Evolutionary conservation across 306 rosid genomes (phyloP).

Genomic region (Canavalia gladiata): DNA sequence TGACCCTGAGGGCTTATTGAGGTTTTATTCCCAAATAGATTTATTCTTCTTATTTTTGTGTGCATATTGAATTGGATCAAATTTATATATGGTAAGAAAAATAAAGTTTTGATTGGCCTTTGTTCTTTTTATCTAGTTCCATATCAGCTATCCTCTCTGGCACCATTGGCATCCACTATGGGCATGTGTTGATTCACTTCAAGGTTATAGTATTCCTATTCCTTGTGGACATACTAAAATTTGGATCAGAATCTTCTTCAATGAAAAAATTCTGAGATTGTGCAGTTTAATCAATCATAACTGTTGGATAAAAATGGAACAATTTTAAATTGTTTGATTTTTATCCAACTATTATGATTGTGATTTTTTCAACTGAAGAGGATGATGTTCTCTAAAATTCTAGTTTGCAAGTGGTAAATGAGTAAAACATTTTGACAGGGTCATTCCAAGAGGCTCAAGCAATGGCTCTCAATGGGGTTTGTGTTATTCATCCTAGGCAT

Average conservation of each 20-base stretch:
- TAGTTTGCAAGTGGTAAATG: background rate
- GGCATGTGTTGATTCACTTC: conserved; percentile 79
- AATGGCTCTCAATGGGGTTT: conserved; percentile 74
- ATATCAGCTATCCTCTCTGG: conserved; percentile 75
- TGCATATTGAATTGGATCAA: too few species aligned
- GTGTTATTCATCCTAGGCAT: conserved; percentile 62
- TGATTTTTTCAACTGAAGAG: too few species aligned
- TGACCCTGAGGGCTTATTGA: conserved; percentile 80
- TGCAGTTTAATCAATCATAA: too few species aligned
- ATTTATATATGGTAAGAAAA: too few species aligned
- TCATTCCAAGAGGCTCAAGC: conserved; percentile 74
- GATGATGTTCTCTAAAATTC: too few species aligned
- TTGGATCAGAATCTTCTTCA: too few species aligned
- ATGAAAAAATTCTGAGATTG: too few species aligned
- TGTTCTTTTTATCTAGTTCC: conserved; percentile 51
- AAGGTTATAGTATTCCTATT: conserved; percentile 54
- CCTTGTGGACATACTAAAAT: background rate
- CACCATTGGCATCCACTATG: conserved; percentile 77
- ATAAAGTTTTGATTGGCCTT: background rate
- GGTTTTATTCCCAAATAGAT: conserved; percentile 42
- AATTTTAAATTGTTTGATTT: too few species aligned
- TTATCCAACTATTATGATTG: too few species aligned
- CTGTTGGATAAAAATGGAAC: too few species aligned
- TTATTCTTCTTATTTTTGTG: too few species aligned
- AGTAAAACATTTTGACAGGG: conserved; percentile 48